These are phyloP conservation scores for Boletellus dicymbophilus DNA, from an alignment of 1,284 basidiomycete species.

Conservation along the genomic window DNA sequence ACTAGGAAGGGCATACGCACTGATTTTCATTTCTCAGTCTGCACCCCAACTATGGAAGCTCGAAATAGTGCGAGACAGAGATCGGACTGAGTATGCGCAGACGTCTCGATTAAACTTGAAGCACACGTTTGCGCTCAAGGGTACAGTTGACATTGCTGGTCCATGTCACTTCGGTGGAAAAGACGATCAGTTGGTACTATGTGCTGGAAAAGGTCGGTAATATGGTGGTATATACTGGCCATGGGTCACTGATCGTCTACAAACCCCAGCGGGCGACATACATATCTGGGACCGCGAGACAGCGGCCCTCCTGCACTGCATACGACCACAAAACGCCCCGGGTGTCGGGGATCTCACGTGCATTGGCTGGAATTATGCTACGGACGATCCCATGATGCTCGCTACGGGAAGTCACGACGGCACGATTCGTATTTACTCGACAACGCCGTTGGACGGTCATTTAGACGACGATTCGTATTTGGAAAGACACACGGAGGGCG, in stretches of 20 bases:
- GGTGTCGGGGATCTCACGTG: constrained; percentile 69
- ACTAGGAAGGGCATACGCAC: not conserved
- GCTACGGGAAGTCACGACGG: constrained; percentile 79
- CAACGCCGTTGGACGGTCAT: constrained; percentile 20
- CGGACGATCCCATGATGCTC: constrained; percentile 73
- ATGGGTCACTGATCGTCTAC: constrained; percentile 5
- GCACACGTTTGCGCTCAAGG: constrained; percentile 74
- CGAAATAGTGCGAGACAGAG: constrained; percentile 58
- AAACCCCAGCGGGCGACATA: constrained; percentile 66
- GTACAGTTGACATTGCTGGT: constrained; percentile 71
- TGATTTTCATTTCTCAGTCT: constrained; percentile 43
- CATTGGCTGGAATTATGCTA: constrained; percentile 73
- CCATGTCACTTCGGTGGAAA: constrained; percentile 80
- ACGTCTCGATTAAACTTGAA: constrained; percentile 52
- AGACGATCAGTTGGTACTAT: constrained; percentile 74
- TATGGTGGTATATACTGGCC: constrained; percentile 4
- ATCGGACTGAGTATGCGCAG: constrained; percentile 35
- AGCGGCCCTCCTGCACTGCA: constrained; percentile 63
- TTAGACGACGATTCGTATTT: constrained; percentile 28
- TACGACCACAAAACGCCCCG: constrained; percentile 48
- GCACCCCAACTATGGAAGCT: constrained; percentile 82
- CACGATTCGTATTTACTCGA: constrained; percentile 69
- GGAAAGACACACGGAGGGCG: constrained; percentile 30
- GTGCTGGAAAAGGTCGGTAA: constrained; percentile 66
- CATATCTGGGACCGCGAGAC: constrained; percentile 85